Evolutionary conservation across 2,329 filamentous ascomycete species (phyloP), one percentile per base, ranked within the genome.

Genomic region (Chalara sp.): DNA sequence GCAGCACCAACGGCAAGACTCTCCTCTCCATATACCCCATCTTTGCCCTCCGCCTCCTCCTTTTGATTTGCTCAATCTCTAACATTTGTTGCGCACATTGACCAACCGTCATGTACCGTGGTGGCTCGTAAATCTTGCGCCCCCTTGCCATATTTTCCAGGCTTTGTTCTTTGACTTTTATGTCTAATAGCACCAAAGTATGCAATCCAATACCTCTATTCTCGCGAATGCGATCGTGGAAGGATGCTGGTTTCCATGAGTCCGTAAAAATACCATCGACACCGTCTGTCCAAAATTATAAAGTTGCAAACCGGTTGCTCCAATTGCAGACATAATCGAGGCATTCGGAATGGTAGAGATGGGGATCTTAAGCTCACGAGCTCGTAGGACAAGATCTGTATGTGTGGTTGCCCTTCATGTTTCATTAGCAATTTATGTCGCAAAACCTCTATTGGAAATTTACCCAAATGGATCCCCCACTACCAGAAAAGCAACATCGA

Each of bases 241-340:
- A 99, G 5, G 89, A 95, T 0, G 87, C 82, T 0, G 93, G 93
- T 57, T 88, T 88, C 93, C 93, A 99, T 55, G 75, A 84, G 45
- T 96, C 91, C 1, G 89, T 90, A 75, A 99, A 99, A 99, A 99
- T 21, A 99, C 93, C 92, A 99, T 97, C 60, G 87, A 92, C 7
- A 99, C 89, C 0, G 93, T 99, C 72, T 99, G 93, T 4, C 93
- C 93, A 66, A 96, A 99, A 72, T 95, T 97, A 78, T 99, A 99
- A n/a, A 99, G 82, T 68, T 96, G 91, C 37, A 99, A 80, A 5
- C 93, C 93, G 0, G 89, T 91, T 48, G 88, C 88, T 61, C 93
- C 93, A 59, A 99, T 95, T 13, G 87, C 92, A 47, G 90, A 96
- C 77, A 99, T 81, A 70, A 99, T 99, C 52, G 88, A 95, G 49